A percentile compares a stretch with the other conserved stretches of the same genome.
These are phyloP conservation scores for Cucurbita pepo DNA, from an alignment of 306 rosid species.

Conservation along the genomic window DNA sequence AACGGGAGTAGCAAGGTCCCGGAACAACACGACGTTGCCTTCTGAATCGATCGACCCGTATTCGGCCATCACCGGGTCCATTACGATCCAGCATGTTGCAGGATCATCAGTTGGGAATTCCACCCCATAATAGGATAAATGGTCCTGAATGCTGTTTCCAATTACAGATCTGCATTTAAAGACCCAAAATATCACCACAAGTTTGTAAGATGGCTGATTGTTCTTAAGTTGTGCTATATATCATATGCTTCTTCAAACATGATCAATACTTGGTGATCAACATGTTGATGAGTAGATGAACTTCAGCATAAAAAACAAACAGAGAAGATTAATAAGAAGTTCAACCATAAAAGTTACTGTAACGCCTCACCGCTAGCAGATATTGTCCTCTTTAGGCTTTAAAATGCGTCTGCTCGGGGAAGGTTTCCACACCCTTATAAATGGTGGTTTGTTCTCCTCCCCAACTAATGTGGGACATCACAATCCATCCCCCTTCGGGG, in stretches of 20 bases:
- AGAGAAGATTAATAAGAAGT: neutral
- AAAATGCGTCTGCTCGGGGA: too few relatives aligned
- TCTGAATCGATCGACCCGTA: slow-evolving; percentile 25
- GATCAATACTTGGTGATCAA: neutral
- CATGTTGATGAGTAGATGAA: neutral
- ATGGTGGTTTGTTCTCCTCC: too few relatives aligned
- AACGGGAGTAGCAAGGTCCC: slow-evolving; percentile 37
- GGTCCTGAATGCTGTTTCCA: slow-evolving; percentile 75
- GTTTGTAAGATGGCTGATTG: neutral
- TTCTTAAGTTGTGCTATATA: neutral
- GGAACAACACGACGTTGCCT: slow-evolving; percentile 49
- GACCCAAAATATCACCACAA: neutral
- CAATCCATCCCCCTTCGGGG: too few relatives aligned
- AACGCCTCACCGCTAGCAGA: too few relatives aligned
- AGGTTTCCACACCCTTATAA: too few relatives aligned
- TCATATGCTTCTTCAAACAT: neutral
- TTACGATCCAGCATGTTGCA: slow-evolving; percentile 56
- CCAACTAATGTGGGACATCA: too few relatives aligned
- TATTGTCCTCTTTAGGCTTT: too few relatives aligned
- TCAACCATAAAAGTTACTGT: neutral
- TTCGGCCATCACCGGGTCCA: slow-evolving; percentile 21
- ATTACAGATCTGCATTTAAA: slow-evolving; percentile 59
- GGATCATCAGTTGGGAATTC: slow-evolving; percentile 33
- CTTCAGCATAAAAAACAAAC: neutral
- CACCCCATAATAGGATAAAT: slow-evolving; percentile 52